A percentile compares a stretch with the other conserved stretches of the same genome.
phyloP scores from a whole-genome alignment of 2,329 filamentous ascomycete species.

The Fusarium sp. region DNA sequence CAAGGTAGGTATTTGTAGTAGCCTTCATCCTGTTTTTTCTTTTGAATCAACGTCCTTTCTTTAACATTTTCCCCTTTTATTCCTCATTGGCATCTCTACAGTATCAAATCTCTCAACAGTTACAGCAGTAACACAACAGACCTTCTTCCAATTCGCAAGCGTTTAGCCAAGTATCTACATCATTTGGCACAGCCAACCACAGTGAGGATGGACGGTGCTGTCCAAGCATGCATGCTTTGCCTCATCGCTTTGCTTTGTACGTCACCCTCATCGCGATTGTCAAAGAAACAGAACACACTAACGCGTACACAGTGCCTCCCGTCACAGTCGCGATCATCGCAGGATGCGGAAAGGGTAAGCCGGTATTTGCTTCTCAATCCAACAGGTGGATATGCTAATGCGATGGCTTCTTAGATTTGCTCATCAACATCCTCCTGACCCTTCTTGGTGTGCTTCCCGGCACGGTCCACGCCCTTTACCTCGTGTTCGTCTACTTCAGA shows the following conservation, averaged over 20 bases:
- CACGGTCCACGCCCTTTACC: constrained; percentile 81
- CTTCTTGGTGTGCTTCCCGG: constrained; percentile 78
- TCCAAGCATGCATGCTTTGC: constrained; percentile 59
- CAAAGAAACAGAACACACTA: constrained; percentile 19
- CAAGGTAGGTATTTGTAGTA: background rate
- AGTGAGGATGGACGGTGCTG: constrained; percentile 56
- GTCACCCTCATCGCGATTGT: constrained; percentile 33
- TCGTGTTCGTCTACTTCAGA: constrained; percentile 85
- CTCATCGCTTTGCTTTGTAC: constrained; percentile 63
- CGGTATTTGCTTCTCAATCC: background rate
- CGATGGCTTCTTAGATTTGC: constrained; percentile 56
- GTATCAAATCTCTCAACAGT: background rate
- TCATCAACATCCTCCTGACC: constrained; percentile 74
- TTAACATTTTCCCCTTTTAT: background rate
- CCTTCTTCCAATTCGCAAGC: background rate
- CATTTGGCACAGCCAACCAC: constrained; percentile 18
- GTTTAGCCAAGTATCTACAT: background rate
- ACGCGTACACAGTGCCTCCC: constrained; percentile 66
- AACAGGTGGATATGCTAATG: constrained; percentile 1
- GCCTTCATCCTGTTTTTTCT: background rate
- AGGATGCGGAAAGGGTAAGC: constrained; percentile 67
- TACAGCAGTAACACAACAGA: background rate
- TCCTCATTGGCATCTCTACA: background rate
- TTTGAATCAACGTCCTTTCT: background rate
- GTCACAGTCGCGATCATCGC: constrained; percentile 70